Percentiles rank a stretch among this genome's conserved stretches.
Conservation (phyloP, 495 filamentous ascomycete species). For the Bombardia bombarda region DNA sequence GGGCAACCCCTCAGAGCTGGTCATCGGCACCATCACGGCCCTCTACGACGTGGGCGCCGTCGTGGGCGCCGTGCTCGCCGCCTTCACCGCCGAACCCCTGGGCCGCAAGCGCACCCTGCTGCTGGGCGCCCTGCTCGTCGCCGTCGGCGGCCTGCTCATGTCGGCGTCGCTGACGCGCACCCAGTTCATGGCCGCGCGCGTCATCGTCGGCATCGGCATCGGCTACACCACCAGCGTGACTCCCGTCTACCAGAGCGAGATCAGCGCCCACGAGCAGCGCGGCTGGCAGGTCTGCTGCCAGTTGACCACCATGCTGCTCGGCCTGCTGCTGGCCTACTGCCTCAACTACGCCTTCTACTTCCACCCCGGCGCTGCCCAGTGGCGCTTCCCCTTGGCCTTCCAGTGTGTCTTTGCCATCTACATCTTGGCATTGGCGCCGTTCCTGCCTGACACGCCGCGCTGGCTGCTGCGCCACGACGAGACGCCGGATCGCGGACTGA, state of each 20-base stretch:
- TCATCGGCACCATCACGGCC: slow-evolving; percentile 59
- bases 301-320: slow-evolving; percentile 16
- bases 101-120: slow-evolving; percentile 51
- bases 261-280: slow-evolving; percentile 40
- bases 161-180: slow-evolving; percentile 23
- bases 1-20: slow-evolving; percentile 29
- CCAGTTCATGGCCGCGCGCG: slow-evolving; percentile 45
- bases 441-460: slow-evolving; percentile 29
- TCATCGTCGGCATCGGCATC: slow-evolving; percentile 59
- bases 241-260: slow-evolving; percentile 52
- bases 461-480: slow-evolving; percentile 23
- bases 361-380: slow-evolving; percentile 28
- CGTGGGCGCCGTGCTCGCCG: slow-evolving; percentile 27
- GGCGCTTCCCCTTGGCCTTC: slow-evolving; percentile 44
- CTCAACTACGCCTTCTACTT: slow-evolving; percentile 32
- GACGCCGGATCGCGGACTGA: slow-evolving; percentile 19
- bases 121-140: slow-evolving; percentile 48
- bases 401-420: slow-evolving; percentile 38
- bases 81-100: slow-evolving; percentile 31
- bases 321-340: slow-evolving; percentile 29
- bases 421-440: slow-evolving; percentile 26
- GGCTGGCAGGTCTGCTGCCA: slow-evolving; percentile 32
- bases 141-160: slow-evolving; percentile 47
- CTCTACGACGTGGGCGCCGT: slow-evolving; percentile 44
- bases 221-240: slow-evolving; percentile 53